A percentile compares a stretch with the other conserved stretches of the same genome.
Evolutionary conservation across 106 monocot species (phyloP).

Genomic region (Acorus calamus): DNA sequence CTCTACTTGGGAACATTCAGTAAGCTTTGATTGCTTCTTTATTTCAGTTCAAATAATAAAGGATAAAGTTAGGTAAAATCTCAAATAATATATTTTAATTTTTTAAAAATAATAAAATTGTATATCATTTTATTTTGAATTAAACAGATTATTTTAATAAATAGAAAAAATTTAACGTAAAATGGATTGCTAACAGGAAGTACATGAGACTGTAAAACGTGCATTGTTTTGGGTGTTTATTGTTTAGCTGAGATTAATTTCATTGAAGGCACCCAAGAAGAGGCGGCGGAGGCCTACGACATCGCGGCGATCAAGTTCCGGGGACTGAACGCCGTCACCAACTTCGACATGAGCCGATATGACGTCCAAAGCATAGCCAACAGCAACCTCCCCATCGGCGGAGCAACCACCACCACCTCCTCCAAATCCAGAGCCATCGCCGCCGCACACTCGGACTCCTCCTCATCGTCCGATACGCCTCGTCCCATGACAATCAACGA

Average conservation of each 20-base stretch:
- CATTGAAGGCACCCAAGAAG: slow-evolving; percentile 76
- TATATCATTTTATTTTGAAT: too few relatives aligned
- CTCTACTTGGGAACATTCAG: slow-evolving; percentile 95
- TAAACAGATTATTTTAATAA: too few relatives aligned
- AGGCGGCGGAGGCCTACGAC: slow-evolving; percentile 95
- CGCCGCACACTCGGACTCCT: background rate
- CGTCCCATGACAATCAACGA: background rate
- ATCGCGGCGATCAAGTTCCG: slow-evolving; percentile 96
- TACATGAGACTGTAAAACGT: background rate
- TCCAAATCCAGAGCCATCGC: slow-evolving; percentile 6
- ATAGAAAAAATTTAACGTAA: too few relatives aligned
- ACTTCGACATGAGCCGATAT: slow-evolving; percentile 95
- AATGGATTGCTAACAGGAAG: too few relatives aligned
- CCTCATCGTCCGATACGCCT: slow-evolving; percentile 31
- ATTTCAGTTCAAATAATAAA: background rate
- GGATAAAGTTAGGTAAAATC: background rate
- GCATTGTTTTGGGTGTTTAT: background rate
- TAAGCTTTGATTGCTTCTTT: slow-evolving; percentile 17
- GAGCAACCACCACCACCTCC: slow-evolving; percentile 29
- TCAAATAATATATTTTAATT: background rate
- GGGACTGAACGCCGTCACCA: slow-evolving; percentile 86
- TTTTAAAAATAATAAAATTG: background rate
- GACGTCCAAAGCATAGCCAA: slow-evolving; percentile 77
- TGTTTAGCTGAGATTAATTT: background rate
- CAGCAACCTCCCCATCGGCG: slow-evolving; percentile 79